A percentile compares a stretch with the other conserved stretches of the same genome.
Conservation (phyloP, 495 filamentous ascomycete genomes). For the Aspergillus saccharolyticus region DNA sequence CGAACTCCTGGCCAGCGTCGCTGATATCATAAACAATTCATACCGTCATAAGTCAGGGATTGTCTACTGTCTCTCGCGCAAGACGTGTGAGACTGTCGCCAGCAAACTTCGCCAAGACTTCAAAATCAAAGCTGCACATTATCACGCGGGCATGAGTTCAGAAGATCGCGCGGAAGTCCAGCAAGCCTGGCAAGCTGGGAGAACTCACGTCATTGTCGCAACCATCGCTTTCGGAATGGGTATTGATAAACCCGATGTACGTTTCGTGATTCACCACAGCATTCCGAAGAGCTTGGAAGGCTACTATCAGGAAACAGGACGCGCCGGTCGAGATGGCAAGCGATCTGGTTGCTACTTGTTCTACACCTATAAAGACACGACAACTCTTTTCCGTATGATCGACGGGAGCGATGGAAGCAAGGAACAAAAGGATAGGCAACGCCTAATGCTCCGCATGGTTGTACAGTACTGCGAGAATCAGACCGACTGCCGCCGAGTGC, state of each 20-base stretch:
- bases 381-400: slow-evolving; percentile 65
- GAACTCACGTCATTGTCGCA: slow-evolving; percentile 87
- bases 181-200: slow-evolving; percentile 72
- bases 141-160: slow-evolving; percentile 72
- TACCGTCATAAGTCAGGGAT: slow-evolving; percentile 79
- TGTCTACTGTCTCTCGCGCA: slow-evolving; percentile 86
- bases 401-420: slow-evolving; percentile 64
- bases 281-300: slow-evolving; percentile 95
- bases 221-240: slow-evolving; percentile 99
- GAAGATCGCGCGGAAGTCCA: slow-evolving; percentile 63
- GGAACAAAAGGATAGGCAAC: slow-evolving; percentile 77
- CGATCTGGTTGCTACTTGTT: slow-evolving; percentile 85
- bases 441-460: slow-evolving; percentile 77
- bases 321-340: slow-evolving; percentile 87
- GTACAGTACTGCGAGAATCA: slow-evolving; percentile 83
- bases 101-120: slow-evolving; percentile 53
- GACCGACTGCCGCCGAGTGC: slow-evolving; percentile 76
- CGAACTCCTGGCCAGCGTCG: slow-evolving; percentile 61
- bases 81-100: slow-evolving; percentile 75
- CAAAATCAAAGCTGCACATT: slow-evolving; percentile 71
- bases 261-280: slow-evolving; percentile 88
- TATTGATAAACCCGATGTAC: slow-evolving; percentile 93
- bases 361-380: slow-evolving; percentile 72
- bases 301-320: slow-evolving; percentile 96
- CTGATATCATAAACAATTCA: slow-evolving; percentile 57